Conservation (phyloP, 768 basidiomycete species). For the Kwoniella dendrophila region DNA sequence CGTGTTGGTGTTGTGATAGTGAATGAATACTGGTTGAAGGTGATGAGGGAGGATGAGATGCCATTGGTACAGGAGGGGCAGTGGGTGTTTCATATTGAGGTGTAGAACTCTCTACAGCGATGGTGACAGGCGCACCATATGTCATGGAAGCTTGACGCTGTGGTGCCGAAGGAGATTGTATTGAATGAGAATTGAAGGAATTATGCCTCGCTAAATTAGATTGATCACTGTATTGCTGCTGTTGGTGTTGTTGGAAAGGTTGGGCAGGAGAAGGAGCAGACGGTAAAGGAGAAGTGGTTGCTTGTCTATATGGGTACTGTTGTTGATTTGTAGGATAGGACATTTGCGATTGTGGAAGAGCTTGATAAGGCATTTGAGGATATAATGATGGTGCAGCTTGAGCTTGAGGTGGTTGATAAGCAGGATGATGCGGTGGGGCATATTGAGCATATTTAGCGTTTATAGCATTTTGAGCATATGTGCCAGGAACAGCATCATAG, state of each 20-base stretch:
- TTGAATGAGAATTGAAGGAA: constrained; percentile 26
- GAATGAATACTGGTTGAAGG: constrained; percentile 11
- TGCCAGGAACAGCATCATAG: constrained; percentile 7
- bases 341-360: constrained; percentile 18
- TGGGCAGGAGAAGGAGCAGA: too few relatives aligned
- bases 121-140: constrained; percentile 8
- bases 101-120: background rate
- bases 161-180: constrained; percentile 19
- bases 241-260: constrained; percentile 3
- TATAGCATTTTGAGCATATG: too few relatives aligned
- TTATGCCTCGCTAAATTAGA: constrained; percentile 24
- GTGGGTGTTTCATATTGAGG: background rate
- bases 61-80: constrained; percentile 15
- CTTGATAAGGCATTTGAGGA: constrained; percentile 45
- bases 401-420: constrained; percentile 30
- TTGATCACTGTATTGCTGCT: constrained; percentile 22
- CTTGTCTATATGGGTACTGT: constrained; percentile 17
- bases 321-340: constrained; percentile 35
- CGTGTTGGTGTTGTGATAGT: constrained; percentile 12
- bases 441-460: constrained; percentile 14
- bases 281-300: constrained; percentile 10
- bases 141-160: constrained; percentile 28
- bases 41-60: constrained; percentile 19
- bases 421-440: constrained; percentile 3
- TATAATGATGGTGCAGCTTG: constrained; percentile 34